These are phyloP conservation scores for Eucalyptus virginea DNA, from an alignment of 345 rosid genomes.

Conservation along the genomic window DNA sequence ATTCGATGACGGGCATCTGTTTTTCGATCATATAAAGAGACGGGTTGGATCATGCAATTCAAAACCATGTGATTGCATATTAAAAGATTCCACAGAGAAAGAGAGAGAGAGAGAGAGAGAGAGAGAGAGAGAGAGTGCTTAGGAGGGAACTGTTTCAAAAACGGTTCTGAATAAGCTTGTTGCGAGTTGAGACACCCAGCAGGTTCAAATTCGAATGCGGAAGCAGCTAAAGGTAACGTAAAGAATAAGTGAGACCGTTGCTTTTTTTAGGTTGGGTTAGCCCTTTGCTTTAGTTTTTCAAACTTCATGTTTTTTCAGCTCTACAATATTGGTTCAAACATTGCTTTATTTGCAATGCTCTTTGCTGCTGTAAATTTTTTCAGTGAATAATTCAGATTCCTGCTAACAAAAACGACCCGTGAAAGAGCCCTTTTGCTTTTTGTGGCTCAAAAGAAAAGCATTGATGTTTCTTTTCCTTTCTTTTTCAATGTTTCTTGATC, in stretches of 20 bases:
- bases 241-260: slow-evolving; percentile 27
- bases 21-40: not conserved
- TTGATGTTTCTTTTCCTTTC: slow-evolving; percentile 1
- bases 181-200: not conserved
- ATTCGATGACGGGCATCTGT: not conserved
- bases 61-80: not conserved
- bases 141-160: slow-evolving; percentile 39
- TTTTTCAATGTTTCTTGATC: not conserved
- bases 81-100: not conserved
- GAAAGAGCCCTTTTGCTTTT: slow-evolving; percentile 33
- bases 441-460: slow-evolving; percentile 14
- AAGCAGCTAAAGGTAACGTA: slow-evolving; percentile 19
- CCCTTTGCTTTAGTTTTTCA: slow-evolving; percentile 16
- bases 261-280: slow-evolving; percentile 1
- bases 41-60: not conserved
- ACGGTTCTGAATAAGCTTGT: not conserved
- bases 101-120: not conserved
- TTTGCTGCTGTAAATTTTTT: not conserved
- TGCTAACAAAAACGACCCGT: slow-evolving; percentile 24
- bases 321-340: not conserved
- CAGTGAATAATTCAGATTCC: slow-evolving; percentile 12
- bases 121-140: not conserved
- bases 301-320: slow-evolving; percentile 1
- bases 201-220: slow-evolving; percentile 31
- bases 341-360: not conserved